phyloP scores from a whole-genome alignment of 345 rosid species.

The Arabidopsis thaliana region DNA sequence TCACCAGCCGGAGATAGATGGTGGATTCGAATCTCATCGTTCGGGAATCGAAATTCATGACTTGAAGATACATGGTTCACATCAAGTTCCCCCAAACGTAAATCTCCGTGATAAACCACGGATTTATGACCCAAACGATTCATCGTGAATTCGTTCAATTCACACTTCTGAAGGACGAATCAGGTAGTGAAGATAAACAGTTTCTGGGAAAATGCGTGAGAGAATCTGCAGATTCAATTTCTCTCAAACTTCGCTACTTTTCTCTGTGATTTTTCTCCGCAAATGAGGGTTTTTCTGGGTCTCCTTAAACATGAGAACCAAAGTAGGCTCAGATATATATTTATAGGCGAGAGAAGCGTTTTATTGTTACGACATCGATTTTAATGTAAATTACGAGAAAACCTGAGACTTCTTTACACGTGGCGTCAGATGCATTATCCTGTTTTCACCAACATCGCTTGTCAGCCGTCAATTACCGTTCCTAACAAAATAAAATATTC shows the following conservation, averaged over 20 bases:
- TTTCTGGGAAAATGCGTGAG: conserved; percentile 37
- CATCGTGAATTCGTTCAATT: conserved; percentile 49
- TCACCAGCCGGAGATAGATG: conserved; percentile 73
- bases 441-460: conserved; percentile 11
- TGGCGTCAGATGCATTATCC: conserved; percentile 42
- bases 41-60: conserved; percentile 73
- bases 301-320: conserved; percentile 15
- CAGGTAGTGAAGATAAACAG: background rate
- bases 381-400: conserved; percentile 45
- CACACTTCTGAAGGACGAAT: conserved; percentile 5
- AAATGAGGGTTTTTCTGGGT: conserved; percentile 28
- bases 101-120: conserved; percentile 79
- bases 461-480: conserved; percentile 27
- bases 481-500: background rate
- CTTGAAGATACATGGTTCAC: conserved; percentile 56
- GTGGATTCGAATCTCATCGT: conserved; percentile 90
- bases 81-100: conserved; percentile 83
- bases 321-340: conserved; percentile 14
- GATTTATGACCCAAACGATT: conserved; percentile 84
- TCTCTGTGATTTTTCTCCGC: conserved; percentile 32
- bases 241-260: conserved; percentile 5
- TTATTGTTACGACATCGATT: conserved; percentile 4
- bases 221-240: conserved; percentile 29
- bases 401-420: conserved; percentile 29
- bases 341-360: conserved; percentile 48